Base-by-base conservation (phyloP, 2,329 filamentous ascomycete genomes). In the Xylaria polymorpha region DNA sequence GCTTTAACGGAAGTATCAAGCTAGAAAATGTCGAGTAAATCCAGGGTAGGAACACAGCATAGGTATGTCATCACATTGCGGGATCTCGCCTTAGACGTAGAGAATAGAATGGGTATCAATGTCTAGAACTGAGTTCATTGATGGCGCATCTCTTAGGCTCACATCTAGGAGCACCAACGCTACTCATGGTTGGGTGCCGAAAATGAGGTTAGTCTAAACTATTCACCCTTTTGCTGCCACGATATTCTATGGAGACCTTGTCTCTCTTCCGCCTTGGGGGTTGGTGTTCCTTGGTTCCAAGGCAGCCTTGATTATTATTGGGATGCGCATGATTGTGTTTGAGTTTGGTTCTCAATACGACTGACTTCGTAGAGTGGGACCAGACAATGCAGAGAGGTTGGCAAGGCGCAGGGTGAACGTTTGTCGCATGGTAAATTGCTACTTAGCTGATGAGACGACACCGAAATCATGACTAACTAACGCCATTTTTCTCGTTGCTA, bases 401-500 rank as follows among this genome's bases (percentile, higher is more conserved):
- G 44, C 25, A 59, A 70, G 61, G 67, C 64, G 64, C 37, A 66
- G 65, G 60, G 50, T 61, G 51, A 71, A 68, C 32, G 56, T 68
- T 63, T 72, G 70, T 71, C 68, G 68, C 65, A 62, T 68, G 65
- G 68, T 66, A 66, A 69, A 64, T 70, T 72, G 37, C 70, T 72
- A 72, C 70, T 68, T 72, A 71, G 62, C 70, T 67, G 70, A 71
- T 64, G 65, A 72, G 66, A 66, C 62, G 66, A 71, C 68, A 66
- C 57, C 63, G 61, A 71, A 72, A 72, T 71, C 68, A 72, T 72
- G 70, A 72, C 68, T 68, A 67, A 66, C 66, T 61, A 71, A 71
- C 66, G 71, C 71, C 68, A 67, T 67, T 71, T 69, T 66, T 66
- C 71, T 46, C 56, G 63, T 71, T 72, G 64, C 67, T 65, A 46